Evolutionary conservation across 202 grass and related monocot species (phyloP).

Genomic region (Cymbopogon flexuosus): DNA sequence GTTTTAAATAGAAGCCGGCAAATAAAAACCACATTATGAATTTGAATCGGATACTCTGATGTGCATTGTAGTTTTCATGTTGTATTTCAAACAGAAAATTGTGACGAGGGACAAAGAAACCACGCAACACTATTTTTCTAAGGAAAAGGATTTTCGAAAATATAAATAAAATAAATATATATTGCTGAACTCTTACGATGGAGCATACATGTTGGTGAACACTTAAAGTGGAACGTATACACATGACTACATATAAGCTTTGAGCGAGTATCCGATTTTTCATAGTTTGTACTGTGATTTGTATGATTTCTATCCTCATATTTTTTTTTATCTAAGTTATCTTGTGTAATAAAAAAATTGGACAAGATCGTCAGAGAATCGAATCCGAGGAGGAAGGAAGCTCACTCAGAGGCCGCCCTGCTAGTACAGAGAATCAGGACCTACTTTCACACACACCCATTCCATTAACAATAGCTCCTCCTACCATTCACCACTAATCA

Average conservation of each 20-base stretch:
- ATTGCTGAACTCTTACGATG: neutral
- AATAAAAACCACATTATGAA: neutral
- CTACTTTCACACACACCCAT: neutral
- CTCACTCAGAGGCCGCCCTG: neutral
- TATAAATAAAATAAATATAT: neutral
- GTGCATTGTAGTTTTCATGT: neutral
- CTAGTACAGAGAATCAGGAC: slow-evolving; percentile 10
- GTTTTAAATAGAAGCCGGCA: neutral
- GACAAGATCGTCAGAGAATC: neutral
- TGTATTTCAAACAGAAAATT: neutral
- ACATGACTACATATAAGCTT: no score
- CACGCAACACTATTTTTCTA: accelerated
- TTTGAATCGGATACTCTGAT: neutral
- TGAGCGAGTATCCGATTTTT: no score
- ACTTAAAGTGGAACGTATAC: no score
- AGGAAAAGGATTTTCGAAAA: accelerated
- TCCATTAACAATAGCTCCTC: slow-evolving; percentile 5
- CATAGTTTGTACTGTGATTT: no score
- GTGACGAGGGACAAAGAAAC: neutral
- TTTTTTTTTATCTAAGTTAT: neutral
- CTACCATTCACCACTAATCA: neutral
- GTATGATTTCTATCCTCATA: neutral
- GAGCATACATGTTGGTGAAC: no score
- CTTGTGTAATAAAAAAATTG: neutral
- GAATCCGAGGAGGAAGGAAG: slow-evolving; percentile 7